These are phyloP conservation scores for Scenedesmus sp. DNA, from an alignment of 163 green algal genomes.

Conservation along the genomic window DNA sequence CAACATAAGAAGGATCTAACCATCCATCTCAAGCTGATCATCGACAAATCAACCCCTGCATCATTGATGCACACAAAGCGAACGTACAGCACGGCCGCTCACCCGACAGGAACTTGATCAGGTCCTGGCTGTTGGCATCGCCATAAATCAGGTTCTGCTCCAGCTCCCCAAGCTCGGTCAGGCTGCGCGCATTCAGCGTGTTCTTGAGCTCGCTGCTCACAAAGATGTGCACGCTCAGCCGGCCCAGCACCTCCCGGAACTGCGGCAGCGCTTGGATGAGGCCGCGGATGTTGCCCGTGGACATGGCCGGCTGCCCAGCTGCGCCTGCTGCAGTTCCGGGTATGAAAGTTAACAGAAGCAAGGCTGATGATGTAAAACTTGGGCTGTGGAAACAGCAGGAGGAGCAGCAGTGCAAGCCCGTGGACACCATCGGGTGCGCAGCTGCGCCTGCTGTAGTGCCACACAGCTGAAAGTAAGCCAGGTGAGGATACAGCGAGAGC, in stretches of 20 bases:
- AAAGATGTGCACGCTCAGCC: constrained; percentile 85
- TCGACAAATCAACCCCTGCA: no score
- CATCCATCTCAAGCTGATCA: no score
- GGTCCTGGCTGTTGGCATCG: constrained; percentile 90
- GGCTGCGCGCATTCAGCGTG: constrained; percentile 67
- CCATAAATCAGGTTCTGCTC: constrained; percentile 95
- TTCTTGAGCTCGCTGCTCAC: constrained; percentile 72
- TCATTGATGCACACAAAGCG: background rate
- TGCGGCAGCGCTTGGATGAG: constrained; percentile 89
- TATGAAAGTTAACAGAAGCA: background rate
- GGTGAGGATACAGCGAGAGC: no score
- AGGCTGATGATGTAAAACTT: background rate
- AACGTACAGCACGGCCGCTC: background rate
- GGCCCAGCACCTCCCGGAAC: constrained; percentile 89
- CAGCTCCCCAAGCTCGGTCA: constrained; percentile 88
- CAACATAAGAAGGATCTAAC: no score
- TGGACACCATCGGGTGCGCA: constrained; percentile 48
- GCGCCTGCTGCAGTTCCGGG: background rate
- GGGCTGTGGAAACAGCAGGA: no score
- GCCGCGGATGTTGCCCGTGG: constrained; percentile 67
- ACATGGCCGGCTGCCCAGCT: constrained; percentile 50
- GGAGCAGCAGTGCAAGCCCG: background rate
- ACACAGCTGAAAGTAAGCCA: no score
- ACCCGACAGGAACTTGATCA: constrained; percentile 85
- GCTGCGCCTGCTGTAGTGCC: background rate